Base-by-base conservation (phyloP, 2,329 filamentous ascomycete species). In the Pseudocercospora ulei region DNA sequence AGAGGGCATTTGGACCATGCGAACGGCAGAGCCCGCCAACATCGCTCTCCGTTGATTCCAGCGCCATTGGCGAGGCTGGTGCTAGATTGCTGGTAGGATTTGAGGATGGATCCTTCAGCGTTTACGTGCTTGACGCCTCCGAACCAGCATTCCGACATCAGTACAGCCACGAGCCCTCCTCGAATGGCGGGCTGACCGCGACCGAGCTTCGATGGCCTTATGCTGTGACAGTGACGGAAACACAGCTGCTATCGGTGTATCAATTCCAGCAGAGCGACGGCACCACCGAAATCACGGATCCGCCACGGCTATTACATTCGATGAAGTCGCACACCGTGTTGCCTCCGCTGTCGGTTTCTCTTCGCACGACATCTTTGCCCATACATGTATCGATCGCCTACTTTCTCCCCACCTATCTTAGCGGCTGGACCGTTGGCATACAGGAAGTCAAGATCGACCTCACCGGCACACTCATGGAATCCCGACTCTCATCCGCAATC, bases 371-470 rank as follows among this genome's bases (percentile, higher is more conserved):
- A 8, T 58, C 73, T 0, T 65, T 67, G 3, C 73, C 73, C 7
- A 73, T 84, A 11, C 73, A 85, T n/a, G 81, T 84, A 1, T 86
- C 83, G 0, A 82, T 95, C 43, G 87, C 84, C 1, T 95, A 93
- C 58, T 82, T 83, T 0, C 76, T 92, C 48, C 78, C 80, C 9
- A 81, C 82, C 2, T 75, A 78, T 51, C 69, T 79, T 2, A 77
- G 76, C 27, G 86, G 86, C 17, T 95, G 87, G 83, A 86, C 82
- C 5, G 73, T 94, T 9, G 87, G 86, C 2, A 75, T 96, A n/a
- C 88, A 96, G 59, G 88, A 95, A 59, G 66, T 95, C 27, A 77
- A 80, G 41, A 70, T 93, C n/a, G 48, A 48, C 5, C 62, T 62
- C 20, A 57, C 62, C 30, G 72, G 72, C 4, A 62, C 62, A 8